Conservation (phyloP, 768 basidiomycete genomes). For the Leccinellum albellum region DNA sequence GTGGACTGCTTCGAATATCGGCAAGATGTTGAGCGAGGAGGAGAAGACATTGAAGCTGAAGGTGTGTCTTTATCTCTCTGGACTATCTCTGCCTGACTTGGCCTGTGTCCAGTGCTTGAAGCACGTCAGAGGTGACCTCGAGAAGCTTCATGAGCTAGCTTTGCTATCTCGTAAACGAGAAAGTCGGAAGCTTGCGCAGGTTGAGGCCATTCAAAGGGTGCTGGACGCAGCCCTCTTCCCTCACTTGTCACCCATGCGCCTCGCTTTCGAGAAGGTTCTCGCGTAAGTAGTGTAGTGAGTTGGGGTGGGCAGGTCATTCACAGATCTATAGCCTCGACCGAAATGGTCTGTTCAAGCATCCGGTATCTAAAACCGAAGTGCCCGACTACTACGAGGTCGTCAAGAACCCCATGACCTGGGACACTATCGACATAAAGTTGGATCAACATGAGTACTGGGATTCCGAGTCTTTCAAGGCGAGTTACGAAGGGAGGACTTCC, state of each 20-base stretch:
- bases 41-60: conserved; percentile 81
- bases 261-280: conserved; percentile 67
- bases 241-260: conserved; percentile 55
- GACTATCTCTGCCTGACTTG: not conserved
- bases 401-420: conserved; percentile 86
- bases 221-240: conserved; percentile 64
- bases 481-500: conserved; percentile 1
- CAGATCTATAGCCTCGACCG: conserved; percentile 59
- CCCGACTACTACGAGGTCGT: conserved; percentile 92
- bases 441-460: conserved; percentile 83
- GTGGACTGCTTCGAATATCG: conserved; percentile 80
- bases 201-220: conserved; percentile 62
- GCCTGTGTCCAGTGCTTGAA: conserved; percentile 44
- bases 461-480: conserved; percentile 66
- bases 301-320: conserved; percentile 4
- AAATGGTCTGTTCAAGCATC: conserved; percentile 72
- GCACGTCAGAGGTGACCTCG: conserved; percentile 72
- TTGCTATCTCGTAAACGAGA: conserved; percentile 76
- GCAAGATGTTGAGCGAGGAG: conserved; percentile 68
- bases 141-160: conserved; percentile 61
- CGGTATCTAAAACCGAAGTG: conserved; percentile 74
- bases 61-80: conserved; percentile 40
- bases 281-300: conserved; percentile 43
- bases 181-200: conserved; percentile 68
- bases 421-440: conserved; percentile 74